phyloP scores from a whole-genome alignment of 164 flowering plant genomes.

The Warburgia ugandensis region DNA sequence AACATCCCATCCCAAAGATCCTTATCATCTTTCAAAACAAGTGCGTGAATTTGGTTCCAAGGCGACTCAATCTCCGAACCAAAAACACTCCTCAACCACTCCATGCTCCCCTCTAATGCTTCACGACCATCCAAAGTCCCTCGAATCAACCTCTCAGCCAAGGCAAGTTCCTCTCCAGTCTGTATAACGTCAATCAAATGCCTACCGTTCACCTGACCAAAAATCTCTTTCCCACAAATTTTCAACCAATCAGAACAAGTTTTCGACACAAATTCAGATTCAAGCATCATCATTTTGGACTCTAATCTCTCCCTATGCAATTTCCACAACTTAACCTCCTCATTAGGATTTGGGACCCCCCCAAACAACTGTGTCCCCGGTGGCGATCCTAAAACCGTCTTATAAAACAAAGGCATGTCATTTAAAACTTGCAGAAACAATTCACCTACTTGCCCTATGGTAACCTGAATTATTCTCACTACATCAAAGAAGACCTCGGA shows the following conservation, averaged over 20 bases:
- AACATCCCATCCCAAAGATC: slow-evolving; percentile 96
- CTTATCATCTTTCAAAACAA: slow-evolving; percentile 56
- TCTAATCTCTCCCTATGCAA: slow-evolving; percentile 65
- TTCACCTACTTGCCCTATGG: slow-evolving; percentile 78
- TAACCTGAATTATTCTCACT: slow-evolving; percentile 64
- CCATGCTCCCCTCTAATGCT: slow-evolving; percentile 81
- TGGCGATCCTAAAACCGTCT: slow-evolving; percentile 65
- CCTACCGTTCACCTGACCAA: slow-evolving; percentile 50
- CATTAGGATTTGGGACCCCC: slow-evolving; percentile 85
- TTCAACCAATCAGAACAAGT: slow-evolving; percentile 71
- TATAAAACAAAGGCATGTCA: slow-evolving; percentile 91
- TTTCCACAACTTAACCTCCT: slow-evolving; percentile 87
- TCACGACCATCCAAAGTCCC: slow-evolving; percentile 76
- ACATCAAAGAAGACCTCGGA: slow-evolving; percentile 64
- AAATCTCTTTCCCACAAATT: slow-evolving; percentile 59
- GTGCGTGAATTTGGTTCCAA: slow-evolving; percentile 78
- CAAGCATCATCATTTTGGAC: slow-evolving; percentile 53
- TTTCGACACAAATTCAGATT: slow-evolving; percentile 47
- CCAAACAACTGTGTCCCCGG: slow-evolving; percentile 95
- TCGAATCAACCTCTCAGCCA: slow-evolving; percentile 66
- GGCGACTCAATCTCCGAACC: slow-evolving; percentile 94
- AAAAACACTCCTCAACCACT: slow-evolving; percentile 90
- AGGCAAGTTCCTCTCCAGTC: slow-evolving; percentile 62
- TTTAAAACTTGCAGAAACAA: slow-evolving; percentile 72
- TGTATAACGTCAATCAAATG: slow-evolving; percentile 56